Percentiles rank a stretch among this genome's conserved stretches.
Evolutionary conservation across 768 basidiomycete species (phyloP).

Genomic region (Suillus occidentalis): DNA sequence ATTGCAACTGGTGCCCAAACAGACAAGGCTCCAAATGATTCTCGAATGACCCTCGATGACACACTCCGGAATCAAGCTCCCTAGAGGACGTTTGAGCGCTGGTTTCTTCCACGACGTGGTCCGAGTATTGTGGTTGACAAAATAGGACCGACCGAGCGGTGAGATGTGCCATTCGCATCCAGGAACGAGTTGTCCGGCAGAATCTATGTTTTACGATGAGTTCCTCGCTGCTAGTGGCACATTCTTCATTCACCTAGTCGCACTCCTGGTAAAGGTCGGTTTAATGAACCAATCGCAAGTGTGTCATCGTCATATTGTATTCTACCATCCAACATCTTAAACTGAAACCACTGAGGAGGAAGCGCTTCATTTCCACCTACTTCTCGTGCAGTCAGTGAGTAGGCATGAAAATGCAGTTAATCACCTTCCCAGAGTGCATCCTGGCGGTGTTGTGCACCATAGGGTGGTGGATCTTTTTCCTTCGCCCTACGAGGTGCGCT

Average conservation of each 20-base stretch:
- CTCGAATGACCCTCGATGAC: neutral
- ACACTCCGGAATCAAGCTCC: neutral
- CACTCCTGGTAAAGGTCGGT: no score
- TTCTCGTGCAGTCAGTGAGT: no score
- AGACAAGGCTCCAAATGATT: neutral
- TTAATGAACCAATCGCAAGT: no score
- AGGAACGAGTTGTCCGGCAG: neutral
- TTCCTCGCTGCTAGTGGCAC: no score
- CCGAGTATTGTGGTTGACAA: neutral
- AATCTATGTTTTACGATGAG: neutral
- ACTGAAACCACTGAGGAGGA: no score
- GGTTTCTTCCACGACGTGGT: neutral
- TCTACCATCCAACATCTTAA: no score
- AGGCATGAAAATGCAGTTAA: neutral
- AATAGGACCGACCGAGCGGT: neutral
- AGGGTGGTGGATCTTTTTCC: neutral
- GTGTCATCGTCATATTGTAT: no score
- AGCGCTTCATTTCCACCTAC: no score
- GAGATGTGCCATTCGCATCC: slow-evolving; percentile 1
- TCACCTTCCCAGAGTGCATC: neutral
- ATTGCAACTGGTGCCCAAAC: neutral
- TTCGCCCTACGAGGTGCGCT: no score
- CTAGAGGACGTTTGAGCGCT: neutral
- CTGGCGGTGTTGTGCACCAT: neutral
- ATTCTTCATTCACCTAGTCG: no score